These are phyloP conservation scores for Cercospora sp. DNA, from an alignment of 2,329 filamentous ascomycete species.

Conservation along the genomic window DNA sequence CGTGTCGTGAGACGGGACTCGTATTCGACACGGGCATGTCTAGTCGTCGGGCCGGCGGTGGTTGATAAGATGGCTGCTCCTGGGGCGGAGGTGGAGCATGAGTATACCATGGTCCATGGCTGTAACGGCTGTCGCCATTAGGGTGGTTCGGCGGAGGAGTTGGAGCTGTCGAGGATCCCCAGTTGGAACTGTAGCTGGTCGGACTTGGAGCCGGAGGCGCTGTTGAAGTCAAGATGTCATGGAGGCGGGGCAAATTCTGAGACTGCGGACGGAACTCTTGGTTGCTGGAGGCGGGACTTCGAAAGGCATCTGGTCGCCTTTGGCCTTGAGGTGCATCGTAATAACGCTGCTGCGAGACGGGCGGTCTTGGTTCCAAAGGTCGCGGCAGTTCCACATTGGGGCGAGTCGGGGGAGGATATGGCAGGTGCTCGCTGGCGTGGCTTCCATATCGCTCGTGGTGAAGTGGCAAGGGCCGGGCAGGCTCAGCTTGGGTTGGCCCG, in stretches of 20 bases:
- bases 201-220: slow-evolving; percentile 19
- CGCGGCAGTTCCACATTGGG: slow-evolving; percentile 29
- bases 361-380: slow-evolving; percentile 33
- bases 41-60: slow-evolving; percentile 24
- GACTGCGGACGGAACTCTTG: slow-evolving; percentile 28
- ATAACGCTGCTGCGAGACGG: slow-evolving; percentile 23
- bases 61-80: slow-evolving; percentile 22
- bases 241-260: slow-evolving; percentile 34
- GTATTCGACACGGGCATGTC: slow-evolving; percentile 37
- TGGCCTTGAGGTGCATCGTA: slow-evolving; percentile 21
- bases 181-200: slow-evolving; percentile 19
- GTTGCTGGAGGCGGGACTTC: slow-evolving; percentile 15
- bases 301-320: slow-evolving; percentile 26
- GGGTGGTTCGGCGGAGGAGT: slow-evolving; percentile 19
- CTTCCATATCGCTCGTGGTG: slow-evolving; percentile 26
- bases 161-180: slow-evolving; percentile 20
- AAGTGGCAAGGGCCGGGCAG: slow-evolving; percentile 15
- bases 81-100: slow-evolving; percentile 26
- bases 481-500: slow-evolving; percentile 18
- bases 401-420: slow-evolving; percentile 22
- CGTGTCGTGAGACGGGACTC: slow-evolving; percentile 30
- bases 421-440: slow-evolving; percentile 20
- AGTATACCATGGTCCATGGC: slow-evolving; percentile 26
- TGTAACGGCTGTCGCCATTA: slow-evolving; percentile 25
- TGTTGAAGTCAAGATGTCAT: slow-evolving; percentile 35